Percentiles rank a stretch among this genome's conserved stretches.
Conservation (phyloP, 441 rosid genomes). For the Jatropha multifida region DNA sequence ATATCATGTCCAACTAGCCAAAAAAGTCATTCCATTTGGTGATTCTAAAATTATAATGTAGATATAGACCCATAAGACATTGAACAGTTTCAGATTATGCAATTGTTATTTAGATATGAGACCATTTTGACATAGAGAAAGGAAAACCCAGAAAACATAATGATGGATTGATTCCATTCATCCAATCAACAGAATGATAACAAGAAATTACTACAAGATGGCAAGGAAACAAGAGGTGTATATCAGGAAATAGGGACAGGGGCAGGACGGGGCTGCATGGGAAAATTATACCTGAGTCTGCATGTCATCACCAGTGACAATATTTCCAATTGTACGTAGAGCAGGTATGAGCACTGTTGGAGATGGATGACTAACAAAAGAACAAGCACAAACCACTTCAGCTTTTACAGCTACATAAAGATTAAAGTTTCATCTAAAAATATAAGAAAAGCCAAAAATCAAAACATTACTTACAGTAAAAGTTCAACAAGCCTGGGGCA, state of each 20-base stretch:
- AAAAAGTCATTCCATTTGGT: neutral
- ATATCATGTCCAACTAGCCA: neutral
- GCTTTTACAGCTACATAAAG: neutral
- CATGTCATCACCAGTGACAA: constrained; percentile 84
- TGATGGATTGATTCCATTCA: neutral
- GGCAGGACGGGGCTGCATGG: neutral
- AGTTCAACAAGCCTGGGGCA: constrained; percentile 68
- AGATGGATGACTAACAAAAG: constrained; percentile 58
- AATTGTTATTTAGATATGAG: neutral
- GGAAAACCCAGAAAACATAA: neutral
- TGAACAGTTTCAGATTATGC: neutral
- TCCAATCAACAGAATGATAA: neutral
- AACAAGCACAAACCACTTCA: constrained; percentile 12
- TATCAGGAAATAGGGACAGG: too few species aligned
- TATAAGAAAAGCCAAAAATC: neutral
- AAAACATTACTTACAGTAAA: constrained; percentile 45
- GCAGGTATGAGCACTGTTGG: constrained; percentile 82
- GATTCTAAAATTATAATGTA: neutral
- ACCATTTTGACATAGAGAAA: neutral
- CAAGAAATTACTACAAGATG: neutral
- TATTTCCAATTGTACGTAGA: constrained; percentile 73
- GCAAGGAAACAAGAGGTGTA: neutral
- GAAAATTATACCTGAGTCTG: constrained; percentile 58
- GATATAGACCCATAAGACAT: neutral
- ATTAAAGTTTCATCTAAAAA: neutral